These are phyloP conservation scores for Penicillium roqueforti DNA, from an alignment of 495 filamentous ascomycete genomes.

Conservation along the genomic window DNA sequence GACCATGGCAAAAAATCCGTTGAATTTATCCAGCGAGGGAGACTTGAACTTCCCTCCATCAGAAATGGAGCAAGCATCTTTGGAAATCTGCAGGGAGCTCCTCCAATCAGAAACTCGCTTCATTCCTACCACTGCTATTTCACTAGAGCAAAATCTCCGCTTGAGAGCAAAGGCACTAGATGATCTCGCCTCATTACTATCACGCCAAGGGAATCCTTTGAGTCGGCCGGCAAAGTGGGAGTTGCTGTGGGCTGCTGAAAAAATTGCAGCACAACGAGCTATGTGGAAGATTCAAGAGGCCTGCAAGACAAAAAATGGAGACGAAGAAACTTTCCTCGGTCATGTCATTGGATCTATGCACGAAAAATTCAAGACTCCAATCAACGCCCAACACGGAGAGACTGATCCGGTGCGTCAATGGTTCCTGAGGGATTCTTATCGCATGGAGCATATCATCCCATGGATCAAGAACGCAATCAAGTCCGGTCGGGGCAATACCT, in stretches of 20 bases:
- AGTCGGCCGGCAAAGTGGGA: slow-evolving; percentile 67
- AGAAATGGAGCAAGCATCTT: slow-evolving; percentile 74
- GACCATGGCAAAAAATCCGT: slow-evolving; percentile 68
- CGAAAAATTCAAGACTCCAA: slow-evolving; percentile 59
- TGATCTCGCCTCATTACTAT: slow-evolving; percentile 65
- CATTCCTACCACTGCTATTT: slow-evolving; percentile 64
- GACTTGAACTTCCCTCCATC: slow-evolving; percentile 57
- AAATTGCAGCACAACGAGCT: slow-evolving; percentile 73
- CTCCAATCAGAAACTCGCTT: slow-evolving; percentile 68
- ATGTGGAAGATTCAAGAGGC: slow-evolving; percentile 76
- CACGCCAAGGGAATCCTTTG: slow-evolving; percentile 50
- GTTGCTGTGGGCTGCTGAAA: slow-evolving; percentile 86
- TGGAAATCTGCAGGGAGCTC: slow-evolving; percentile 76
- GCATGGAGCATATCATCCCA: slow-evolving; percentile 68
- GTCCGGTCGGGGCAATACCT: slow-evolving; percentile 41
- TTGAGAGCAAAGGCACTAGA: slow-evolving; percentile 64
- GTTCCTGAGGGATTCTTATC: slow-evolving; percentile 73
- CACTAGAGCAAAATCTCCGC: slow-evolving; percentile 75
- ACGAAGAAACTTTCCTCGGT: slow-evolving; percentile 55
- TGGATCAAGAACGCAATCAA: slow-evolving; percentile 72
- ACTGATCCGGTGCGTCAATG: slow-evolving; percentile 72
- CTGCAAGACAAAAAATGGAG: slow-evolving; percentile 41
- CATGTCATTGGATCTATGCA: slow-evolving; percentile 67
- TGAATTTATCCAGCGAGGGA: slow-evolving; percentile 66
- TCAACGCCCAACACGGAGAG: slow-evolving; percentile 54